These are phyloP conservation scores for Fagopyrum esculentum DNA, from an alignment of 148 eudicot species.

Conservation along the genomic window DNA sequence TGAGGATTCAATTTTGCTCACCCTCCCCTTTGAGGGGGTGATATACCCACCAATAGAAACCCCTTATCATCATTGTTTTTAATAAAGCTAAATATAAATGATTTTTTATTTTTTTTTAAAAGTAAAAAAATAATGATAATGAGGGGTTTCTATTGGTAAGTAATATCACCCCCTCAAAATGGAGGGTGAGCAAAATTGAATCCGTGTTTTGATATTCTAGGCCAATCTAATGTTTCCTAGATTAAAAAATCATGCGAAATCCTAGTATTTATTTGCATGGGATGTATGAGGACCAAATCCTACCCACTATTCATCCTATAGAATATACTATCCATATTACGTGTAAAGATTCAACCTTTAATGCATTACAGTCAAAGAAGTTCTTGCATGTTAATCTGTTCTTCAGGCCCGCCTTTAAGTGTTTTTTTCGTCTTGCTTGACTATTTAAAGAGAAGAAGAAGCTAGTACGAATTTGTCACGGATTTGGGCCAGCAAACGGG, in stretches of 20 bases:
- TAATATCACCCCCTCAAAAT: too few relatives aligned
- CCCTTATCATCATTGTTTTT: too few relatives aligned
- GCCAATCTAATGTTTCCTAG: not conserved
- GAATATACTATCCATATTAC: not conserved
- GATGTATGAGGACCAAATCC: constrained; percentile 4
- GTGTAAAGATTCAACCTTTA: not conserved
- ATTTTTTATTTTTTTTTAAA: too few relatives aligned
- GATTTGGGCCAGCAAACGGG: constrained; percentile 4
- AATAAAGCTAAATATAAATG: too few relatives aligned
- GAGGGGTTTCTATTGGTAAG: too few relatives aligned
- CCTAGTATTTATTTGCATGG: not conserved
- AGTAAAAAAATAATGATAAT: too few relatives aligned
- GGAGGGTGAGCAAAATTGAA: too few relatives aligned
- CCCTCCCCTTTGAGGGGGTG: too few relatives aligned
- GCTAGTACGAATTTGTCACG: not conserved
- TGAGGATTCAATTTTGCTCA: too few relatives aligned
- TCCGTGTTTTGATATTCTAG: not conserved
- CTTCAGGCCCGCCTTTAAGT: not conserved
- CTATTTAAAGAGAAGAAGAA: not conserved
- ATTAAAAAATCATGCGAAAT: too few relatives aligned
- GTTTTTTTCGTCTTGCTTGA: not conserved
- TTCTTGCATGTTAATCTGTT: not conserved
- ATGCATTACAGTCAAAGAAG: not conserved
- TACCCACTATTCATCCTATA: not conserved
- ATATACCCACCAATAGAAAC: too few relatives aligned